Evolutionary conservation across 2,329 filamentous ascomycete genomes (phyloP), one percentile per base, ranked within the genome.

Genomic region (Drechmeria coniospora): DNA sequence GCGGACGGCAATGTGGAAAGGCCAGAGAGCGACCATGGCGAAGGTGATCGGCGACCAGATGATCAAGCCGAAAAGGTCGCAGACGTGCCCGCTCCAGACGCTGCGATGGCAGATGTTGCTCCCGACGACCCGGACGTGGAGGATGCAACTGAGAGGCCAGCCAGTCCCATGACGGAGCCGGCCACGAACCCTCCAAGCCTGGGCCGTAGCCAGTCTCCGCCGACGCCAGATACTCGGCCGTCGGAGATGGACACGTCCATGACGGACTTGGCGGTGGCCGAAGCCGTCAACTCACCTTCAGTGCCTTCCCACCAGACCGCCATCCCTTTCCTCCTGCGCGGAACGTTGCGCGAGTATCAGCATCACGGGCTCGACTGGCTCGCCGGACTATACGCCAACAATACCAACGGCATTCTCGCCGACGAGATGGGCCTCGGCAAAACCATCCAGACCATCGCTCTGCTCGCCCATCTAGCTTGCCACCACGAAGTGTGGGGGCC

Each of bases 391-490:
- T 95, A 98, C 48, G 76, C 76, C 11, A 92, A 90, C 37, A 78
- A 79, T 36, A 93, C 87, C 15, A 98, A 95, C 44, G 90, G 90
- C 14, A 98, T 98, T 30, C 61, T 98, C 13, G 90, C 90, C 2
- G 92, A 98, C 46, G 90, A 98, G 50, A 98, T 98, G 90, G 90
- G 90, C 37, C 67, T 98, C 3, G 90, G 90, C 7, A 98, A 98
- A 54, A 98, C 90, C 0, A 95, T 98, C 25, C 90, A 98, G 49
- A 98, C 90, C 1, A 98, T 98, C 43, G 78, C 92, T 4, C 61
- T 98, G 3, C 63, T 98, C 21, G 90, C 90, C 4, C 87, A 98
- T 49, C 65, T 98, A 20, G 90, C 92, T 7, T 86, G 86, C 36
- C 68, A 83, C 21, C 80, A 93, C 46, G 74, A 84, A 44, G 74